Evolutionary conservation across 176 grass and related monocot species (phyloP).

Genomic region (Zizania latifolia): DNA sequence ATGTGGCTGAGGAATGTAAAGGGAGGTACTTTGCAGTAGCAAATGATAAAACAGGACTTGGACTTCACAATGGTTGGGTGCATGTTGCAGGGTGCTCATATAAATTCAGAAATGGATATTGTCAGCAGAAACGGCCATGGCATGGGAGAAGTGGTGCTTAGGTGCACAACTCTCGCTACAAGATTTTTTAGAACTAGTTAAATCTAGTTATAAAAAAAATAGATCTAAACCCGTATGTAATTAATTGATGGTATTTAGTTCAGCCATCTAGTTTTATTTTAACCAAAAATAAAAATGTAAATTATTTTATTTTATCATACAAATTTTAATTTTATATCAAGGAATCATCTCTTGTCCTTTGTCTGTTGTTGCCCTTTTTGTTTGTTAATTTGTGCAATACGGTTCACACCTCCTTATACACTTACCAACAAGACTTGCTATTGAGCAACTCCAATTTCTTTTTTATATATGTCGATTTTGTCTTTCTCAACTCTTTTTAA

Average conservation of each 20-base stretch:
- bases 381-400: conserved; percentile 37
- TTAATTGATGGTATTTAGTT: too few species aligned
- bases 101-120: conserved; percentile 30
- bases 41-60: conserved; percentile 41
- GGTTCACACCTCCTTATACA: conserved; percentile 19
- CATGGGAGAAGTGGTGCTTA: conserved; percentile 42
- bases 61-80: conserved; percentile 30
- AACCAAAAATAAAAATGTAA: too few species aligned
- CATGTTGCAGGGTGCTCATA: conserved; percentile 26
- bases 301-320: too few species aligned
- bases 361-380: conserved; percentile 38
- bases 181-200: too few species aligned
- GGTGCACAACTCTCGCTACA: too few species aligned
- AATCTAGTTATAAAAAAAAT: too few species aligned
- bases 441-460: too few species aligned
- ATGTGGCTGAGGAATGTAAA: conserved; percentile 40
- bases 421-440: conserved; percentile 40
- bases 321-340: too few species aligned
- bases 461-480: too few species aligned
- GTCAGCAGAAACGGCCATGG: conserved; percentile 27
- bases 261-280: too few species aligned
- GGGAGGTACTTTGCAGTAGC: conserved; percentile 31
- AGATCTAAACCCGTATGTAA: too few species aligned
- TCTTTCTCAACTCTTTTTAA: too few species aligned
- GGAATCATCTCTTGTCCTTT: conserved; percentile 49